Conservation (phyloP, 441 rosid species). For the Hura crepitans region DNA sequence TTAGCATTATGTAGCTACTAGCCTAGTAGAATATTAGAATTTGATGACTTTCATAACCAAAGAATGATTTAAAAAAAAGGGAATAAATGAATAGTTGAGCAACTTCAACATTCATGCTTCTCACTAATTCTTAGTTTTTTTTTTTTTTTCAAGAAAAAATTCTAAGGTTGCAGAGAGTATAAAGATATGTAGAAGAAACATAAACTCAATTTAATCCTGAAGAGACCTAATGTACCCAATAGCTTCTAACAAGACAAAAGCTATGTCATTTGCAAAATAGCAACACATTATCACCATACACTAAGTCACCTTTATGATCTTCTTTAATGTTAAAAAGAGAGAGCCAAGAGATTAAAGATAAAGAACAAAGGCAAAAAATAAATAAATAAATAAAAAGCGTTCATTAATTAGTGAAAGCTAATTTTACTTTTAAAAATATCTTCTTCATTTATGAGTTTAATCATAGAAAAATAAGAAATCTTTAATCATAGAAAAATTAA, state of each 20-base stretch:
- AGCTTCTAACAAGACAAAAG: slow-evolving; percentile 91
- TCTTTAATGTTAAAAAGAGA: slow-evolving; percentile 35
- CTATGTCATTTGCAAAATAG: slow-evolving; percentile 93
- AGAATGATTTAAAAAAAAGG: slow-evolving; percentile 18
- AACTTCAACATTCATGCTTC: slow-evolving; percentile 31
- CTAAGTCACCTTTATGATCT: slow-evolving; percentile 28
- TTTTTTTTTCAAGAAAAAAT: too few species aligned
- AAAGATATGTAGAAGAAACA: slow-evolving; percentile 36
- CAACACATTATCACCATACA: slow-evolving; percentile 29
- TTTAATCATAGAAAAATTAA: too few species aligned
- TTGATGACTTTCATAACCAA: slow-evolving; percentile 24
- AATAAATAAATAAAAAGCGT: too few species aligned
- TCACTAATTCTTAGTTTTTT: slow-evolving; percentile 33
- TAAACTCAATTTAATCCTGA: slow-evolving; percentile 92
- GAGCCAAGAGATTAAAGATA: slow-evolving; percentile 24
- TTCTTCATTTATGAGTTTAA: slow-evolving; percentile 28
- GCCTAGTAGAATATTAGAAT: neutral
- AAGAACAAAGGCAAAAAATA: slow-evolving; percentile 1
- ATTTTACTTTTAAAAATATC: neutral
- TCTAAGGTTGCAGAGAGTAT: neutral
- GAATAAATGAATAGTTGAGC: slow-evolving; percentile 27
- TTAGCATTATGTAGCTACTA: too few species aligned
- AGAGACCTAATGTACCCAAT: slow-evolving; percentile 99
- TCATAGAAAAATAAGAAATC: slow-evolving; percentile 4
- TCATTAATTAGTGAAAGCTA: too few species aligned